These are phyloP conservation scores for Zymoseptoria tritici DNA, from an alignment of 2,329 filamentous ascomycete genomes.

Conservation along the genomic window DNA sequence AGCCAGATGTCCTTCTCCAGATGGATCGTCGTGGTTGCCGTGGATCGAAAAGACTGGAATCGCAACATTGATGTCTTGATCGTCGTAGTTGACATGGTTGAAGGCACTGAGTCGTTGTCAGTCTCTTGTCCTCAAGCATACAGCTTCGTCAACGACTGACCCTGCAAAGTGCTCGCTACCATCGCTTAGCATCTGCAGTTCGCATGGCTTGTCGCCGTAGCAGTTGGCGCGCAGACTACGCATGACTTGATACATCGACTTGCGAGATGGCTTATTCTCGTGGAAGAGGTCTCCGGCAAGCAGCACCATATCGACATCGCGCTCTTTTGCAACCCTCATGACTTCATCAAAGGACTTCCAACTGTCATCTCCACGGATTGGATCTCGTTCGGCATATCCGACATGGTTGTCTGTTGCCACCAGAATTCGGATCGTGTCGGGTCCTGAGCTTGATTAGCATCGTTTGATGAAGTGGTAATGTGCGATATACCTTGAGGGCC, in stretches of 20 bases:
- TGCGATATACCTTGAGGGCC: constrained; percentile 9
- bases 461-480: constrained; percentile 1
- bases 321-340: constrained; percentile 75
- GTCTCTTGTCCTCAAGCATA: neutral
- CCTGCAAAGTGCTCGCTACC: constrained; percentile 73
- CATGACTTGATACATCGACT: constrained; percentile 97
- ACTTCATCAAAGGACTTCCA: constrained; percentile 96
- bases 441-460: constrained; percentile 31
- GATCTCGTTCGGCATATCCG: constrained; percentile 87
- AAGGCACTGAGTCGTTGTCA: constrained; percentile 50
- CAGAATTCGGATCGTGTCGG: constrained; percentile 89
- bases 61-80: constrained; percentile 91
- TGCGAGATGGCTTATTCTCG: constrained; percentile 93
- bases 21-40: constrained; percentile 95
- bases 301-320: constrained; percentile 96
- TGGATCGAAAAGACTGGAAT: constrained; percentile 98
- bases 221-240: constrained; percentile 87
- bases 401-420: constrained; percentile 97
- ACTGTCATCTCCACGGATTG: constrained; percentile 91
- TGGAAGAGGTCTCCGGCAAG: constrained; percentile 94
- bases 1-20: constrained; percentile 88
- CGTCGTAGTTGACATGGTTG: constrained; percentile 94
- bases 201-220: constrained; percentile 88
- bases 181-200: constrained; percentile 90
- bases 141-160: constrained; percentile 6